These are phyloP conservation scores for Fusarium praegraminearum DNA, from an alignment of 2,329 filamentous ascomycete species.

Conservation along the genomic window DNA sequence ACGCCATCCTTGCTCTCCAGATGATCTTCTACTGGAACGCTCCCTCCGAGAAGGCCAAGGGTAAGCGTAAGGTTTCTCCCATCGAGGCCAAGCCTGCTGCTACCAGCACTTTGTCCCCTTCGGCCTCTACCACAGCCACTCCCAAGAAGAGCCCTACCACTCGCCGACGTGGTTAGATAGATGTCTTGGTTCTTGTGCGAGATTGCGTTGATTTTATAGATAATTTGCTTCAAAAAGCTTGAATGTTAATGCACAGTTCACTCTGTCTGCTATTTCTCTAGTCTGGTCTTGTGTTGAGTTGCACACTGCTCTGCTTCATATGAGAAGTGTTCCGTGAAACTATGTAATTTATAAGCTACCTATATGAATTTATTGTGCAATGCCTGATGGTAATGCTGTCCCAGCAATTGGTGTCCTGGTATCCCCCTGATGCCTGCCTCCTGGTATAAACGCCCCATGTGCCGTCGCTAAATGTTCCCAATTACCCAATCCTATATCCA, in stretches of 20 bases:
- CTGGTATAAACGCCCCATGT: constrained; percentile 5
- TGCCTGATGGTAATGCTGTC: constrained; percentile 9
- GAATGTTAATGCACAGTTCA: constrained; percentile 17
- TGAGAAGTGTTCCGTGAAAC: not conserved
- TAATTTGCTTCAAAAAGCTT: constrained; percentile 28
- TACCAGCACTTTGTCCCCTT: constrained; percentile 36
- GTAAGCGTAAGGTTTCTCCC: constrained; percentile 56
- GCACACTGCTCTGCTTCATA: not conserved
- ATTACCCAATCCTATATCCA: not conserved
- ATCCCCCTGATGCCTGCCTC: constrained; percentile 33
- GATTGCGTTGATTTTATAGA: constrained; percentile 36
- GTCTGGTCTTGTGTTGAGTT: not conserved
- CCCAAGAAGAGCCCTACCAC: constrained; percentile 59
- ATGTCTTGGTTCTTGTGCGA: constrained; percentile 25
- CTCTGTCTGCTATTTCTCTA: not conserved
- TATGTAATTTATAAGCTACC: not conserved
- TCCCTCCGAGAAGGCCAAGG: constrained; percentile 61
- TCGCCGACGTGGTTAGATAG: constrained; percentile 56
- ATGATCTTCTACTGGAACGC: constrained; percentile 98
- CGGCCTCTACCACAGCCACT: constrained; percentile 45
- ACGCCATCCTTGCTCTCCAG: constrained; percentile 85
- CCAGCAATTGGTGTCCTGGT: constrained; percentile 18
- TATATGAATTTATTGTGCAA: not conserved
- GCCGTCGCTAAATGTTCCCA: not conserved
- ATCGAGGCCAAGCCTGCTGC: constrained; percentile 47